Evolutionary conservation across 2,329 filamentous ascomycete species (phyloP).

Genomic region (Kalmusia sp.): DNA sequence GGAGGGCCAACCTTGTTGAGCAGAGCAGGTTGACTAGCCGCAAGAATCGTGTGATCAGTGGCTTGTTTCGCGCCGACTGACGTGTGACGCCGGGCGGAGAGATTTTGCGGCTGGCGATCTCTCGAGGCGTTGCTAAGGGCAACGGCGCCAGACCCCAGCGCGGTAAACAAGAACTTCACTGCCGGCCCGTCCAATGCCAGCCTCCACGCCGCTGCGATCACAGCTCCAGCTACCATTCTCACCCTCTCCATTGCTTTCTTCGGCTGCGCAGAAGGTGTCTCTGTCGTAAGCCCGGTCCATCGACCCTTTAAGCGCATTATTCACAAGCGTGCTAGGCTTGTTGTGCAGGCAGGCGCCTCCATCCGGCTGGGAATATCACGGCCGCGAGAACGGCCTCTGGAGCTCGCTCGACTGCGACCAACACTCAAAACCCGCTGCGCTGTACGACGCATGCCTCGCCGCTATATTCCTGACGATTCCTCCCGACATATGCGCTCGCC

Average conservation of each 20-base stretch:
- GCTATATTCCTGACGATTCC: conserved; percentile 15
- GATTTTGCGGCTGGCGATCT: conserved; percentile 7
- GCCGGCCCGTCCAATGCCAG: conserved; percentile 32
- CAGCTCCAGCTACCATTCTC: conserved; percentile 26
- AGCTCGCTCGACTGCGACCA: conserved; percentile 23
- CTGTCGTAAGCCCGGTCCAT: conserved; percentile 28
- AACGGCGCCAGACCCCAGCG: conserved; percentile 23
- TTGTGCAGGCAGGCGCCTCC: conserved; percentile 34
- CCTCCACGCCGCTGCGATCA: conserved; percentile 30
- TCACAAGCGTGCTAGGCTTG: conserved; percentile 19
- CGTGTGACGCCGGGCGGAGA: conserved; percentile 12
- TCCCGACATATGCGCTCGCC: conserved; percentile 28
- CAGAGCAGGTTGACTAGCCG: background rate
- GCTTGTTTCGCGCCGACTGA: conserved; percentile 13
- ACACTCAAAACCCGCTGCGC: conserved; percentile 13
- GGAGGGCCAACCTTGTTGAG: background rate
- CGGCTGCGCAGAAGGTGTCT: conserved; percentile 26
- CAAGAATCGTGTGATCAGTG: conserved; percentile 1
- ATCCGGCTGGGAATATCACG: conserved; percentile 33
- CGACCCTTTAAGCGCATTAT: conserved; percentile 24
- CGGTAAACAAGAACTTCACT: conserved; percentile 32
- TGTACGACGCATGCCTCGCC: conserved; percentile 41
- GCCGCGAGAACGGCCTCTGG: conserved; percentile 37
- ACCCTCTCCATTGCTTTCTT: conserved; percentile 43
- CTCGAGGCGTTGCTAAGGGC: conserved; percentile 21